phyloP scores from a whole-genome alignment of 2,329 filamentous ascomycete species.

The Cladosporium phlei region DNA sequence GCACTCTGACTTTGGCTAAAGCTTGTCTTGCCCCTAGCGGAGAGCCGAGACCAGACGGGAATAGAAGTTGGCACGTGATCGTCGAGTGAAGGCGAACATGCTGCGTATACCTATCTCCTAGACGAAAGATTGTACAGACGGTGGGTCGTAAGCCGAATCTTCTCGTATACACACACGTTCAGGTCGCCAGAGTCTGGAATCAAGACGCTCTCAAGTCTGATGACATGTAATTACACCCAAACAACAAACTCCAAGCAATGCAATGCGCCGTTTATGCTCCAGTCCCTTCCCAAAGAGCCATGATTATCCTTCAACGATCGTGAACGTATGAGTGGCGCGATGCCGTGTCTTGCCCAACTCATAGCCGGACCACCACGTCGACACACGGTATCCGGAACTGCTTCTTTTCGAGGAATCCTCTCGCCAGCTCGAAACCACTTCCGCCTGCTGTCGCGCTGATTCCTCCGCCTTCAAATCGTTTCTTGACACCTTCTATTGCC shows the following conservation, averaged over 20 bases:
- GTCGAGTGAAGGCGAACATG: too few species aligned
- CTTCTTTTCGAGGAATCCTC: constrained; percentile 71
- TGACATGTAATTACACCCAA: not conserved
- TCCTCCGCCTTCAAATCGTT: constrained; percentile 35
- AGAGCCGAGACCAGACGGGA: too few species aligned
- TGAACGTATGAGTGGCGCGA: too few species aligned
- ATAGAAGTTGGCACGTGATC: too few species aligned
- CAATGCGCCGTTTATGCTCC: constrained; percentile 6
- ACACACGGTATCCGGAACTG: constrained; percentile 91
- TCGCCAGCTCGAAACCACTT: constrained; percentile 78
- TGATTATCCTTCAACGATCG: not conserved
- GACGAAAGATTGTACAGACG: too few species aligned
- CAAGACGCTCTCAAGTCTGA: too few species aligned
- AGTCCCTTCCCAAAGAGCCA: not conserved
- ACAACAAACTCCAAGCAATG: constrained; percentile 8
- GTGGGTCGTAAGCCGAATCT: not conserved
- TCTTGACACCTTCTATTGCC: constrained; percentile 57
- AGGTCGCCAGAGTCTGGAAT: too few species aligned
- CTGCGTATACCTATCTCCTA: too few species aligned
- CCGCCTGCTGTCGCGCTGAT: constrained; percentile 49
- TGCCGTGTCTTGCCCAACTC: constrained; percentile 1
- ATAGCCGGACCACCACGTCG: constrained; percentile 66
- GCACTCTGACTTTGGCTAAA: too few species aligned
- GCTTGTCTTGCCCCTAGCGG: too few species aligned
- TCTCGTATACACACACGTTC: constrained; percentile 1